Conservation (phyloP, 768 basidiomycete genomes). For the Lepiota subincarnata region DNA sequence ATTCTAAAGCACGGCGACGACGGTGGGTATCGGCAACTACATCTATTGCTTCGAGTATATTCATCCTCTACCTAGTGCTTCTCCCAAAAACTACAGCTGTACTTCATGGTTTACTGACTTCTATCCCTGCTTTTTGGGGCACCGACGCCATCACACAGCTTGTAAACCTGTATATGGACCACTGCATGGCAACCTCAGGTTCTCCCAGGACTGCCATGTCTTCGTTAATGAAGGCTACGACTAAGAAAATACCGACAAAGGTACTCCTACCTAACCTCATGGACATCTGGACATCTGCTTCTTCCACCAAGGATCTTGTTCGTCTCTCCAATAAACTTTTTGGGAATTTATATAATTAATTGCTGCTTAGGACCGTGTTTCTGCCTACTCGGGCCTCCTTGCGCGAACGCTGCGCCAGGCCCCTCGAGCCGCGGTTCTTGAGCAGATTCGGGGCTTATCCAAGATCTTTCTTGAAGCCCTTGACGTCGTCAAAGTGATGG, state of each 20-base stretch:
- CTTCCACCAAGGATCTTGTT: conserved; percentile 30
- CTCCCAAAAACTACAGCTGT: conserved; percentile 37
- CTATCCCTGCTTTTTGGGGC: conserved; percentile 84
- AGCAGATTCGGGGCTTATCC: conserved; percentile 64
- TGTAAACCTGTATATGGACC: conserved; percentile 52
- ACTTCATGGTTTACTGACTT: conserved; percentile 63
- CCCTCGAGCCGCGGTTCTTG: conserved; percentile 57
- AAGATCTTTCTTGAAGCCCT: conserved; percentile 79
- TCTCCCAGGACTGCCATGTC: conserved; percentile 31
- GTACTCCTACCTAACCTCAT: conserved; percentile 62
- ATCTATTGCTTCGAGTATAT: not conserved
- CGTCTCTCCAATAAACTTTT: conserved; percentile 7
- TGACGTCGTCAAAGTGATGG: conserved; percentile 39
- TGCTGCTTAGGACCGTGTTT: conserved; percentile 26
- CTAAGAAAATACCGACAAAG: conserved; percentile 68
- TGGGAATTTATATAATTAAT: not conserved
- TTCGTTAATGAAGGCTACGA: conserved; percentile 54
- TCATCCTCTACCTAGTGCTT: conserved; percentile 20
- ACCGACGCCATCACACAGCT: conserved; percentile 52
- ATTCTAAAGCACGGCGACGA: conserved; percentile 40
- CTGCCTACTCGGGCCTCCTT: conserved; percentile 66
- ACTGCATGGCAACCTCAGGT: conserved; percentile 28
- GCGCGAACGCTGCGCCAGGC: conserved; percentile 62
- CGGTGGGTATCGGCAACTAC: conserved; percentile 22
- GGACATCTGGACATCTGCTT: conserved; percentile 47